phyloP scores from a whole-genome alignment of 305 asterid genomes.

The Stenogyne calaminthoides region DNA sequence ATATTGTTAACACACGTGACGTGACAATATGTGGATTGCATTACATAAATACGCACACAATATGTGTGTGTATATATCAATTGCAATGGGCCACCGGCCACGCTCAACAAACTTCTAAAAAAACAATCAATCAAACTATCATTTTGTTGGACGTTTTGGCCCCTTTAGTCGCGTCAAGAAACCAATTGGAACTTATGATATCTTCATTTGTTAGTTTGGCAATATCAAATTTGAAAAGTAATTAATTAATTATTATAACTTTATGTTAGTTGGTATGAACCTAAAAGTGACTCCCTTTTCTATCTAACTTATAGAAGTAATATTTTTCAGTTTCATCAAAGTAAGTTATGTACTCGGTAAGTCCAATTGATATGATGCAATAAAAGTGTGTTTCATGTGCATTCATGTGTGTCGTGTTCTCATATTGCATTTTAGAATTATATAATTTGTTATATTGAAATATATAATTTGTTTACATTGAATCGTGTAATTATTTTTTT shows the following conservation, averaged over 20 bases:
- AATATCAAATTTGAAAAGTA: neutral
- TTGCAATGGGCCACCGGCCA: neutral
- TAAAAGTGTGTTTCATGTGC: too few relatives aligned
- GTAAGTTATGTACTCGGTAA: neutral
- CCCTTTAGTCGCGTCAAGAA: neutral
- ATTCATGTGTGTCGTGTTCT: too few relatives aligned
- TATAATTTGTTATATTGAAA: too few relatives aligned
- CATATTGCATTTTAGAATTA: too few relatives aligned
- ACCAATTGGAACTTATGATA: neutral
- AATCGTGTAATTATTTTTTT: too few relatives aligned
- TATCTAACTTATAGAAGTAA: neutral
- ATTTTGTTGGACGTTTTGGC: neutral
- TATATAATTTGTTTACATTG: too few relatives aligned
- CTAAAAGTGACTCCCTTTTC: neutral
- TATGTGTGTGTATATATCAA: neutral
- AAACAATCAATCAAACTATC: too few relatives aligned
- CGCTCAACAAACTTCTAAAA: neutral
- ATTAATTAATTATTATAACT: neutral
- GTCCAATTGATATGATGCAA: neutral
- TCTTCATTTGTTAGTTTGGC: neutral
- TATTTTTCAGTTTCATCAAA: neutral
- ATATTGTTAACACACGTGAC: neutral
- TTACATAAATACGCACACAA: too few relatives aligned
- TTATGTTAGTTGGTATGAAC: neutral
- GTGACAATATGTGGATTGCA: neutral